These are phyloP conservation scores for Agrocybe praecox DNA, from an alignment of 768 basidiomycete genomes.

Conservation along the genomic window DNA sequence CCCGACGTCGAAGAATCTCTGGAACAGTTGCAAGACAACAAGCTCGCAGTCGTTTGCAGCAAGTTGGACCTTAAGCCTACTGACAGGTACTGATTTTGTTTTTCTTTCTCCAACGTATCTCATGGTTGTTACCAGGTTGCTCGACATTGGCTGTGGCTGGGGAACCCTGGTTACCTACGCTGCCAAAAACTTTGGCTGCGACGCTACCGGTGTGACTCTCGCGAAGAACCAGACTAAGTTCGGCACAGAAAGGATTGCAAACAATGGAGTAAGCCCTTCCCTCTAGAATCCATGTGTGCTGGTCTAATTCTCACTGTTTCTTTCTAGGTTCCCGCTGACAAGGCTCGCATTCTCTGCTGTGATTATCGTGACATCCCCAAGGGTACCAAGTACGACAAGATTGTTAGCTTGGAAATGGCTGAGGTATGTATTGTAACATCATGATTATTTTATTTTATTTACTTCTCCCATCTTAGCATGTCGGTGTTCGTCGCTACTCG, in stretches of 20 bases:
- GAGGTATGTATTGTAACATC: slow-evolving; percentile 54
- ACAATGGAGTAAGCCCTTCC: slow-evolving; percentile 61
- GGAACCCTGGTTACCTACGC: slow-evolving; percentile 94
- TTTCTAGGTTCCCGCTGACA: slow-evolving; percentile 50
- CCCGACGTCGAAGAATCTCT: slow-evolving; percentile 76
- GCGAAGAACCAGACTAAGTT: slow-evolving; percentile 90
- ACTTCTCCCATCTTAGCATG: slow-evolving; percentile 57
- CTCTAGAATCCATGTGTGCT: background rate
- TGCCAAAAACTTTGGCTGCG: slow-evolving; percentile 96
- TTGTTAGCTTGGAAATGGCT: slow-evolving; percentile 97
- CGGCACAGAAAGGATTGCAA: slow-evolving; percentile 83
- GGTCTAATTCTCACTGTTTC: background rate
- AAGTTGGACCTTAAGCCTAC: slow-evolving; percentile 89
- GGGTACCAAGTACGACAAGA: slow-evolving; percentile 84
- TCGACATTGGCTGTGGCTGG: slow-evolving; percentile 95
- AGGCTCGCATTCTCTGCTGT: slow-evolving; percentile 89
- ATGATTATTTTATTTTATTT: background rate
- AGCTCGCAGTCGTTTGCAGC: slow-evolving; percentile 92
- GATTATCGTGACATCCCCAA: slow-evolving; percentile 92
- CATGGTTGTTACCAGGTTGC: slow-evolving; percentile 42
- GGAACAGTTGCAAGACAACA: slow-evolving; percentile 97
- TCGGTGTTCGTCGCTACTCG: slow-evolving; percentile 91
- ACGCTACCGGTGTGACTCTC: slow-evolving; percentile 95
- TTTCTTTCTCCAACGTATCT: slow-evolving; percentile 26
- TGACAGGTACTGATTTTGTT: slow-evolving; percentile 51